Base-by-base conservation (phyloP, 2,329 filamentous ascomycete genomes). In the Fonsecaea nubica region DNA sequence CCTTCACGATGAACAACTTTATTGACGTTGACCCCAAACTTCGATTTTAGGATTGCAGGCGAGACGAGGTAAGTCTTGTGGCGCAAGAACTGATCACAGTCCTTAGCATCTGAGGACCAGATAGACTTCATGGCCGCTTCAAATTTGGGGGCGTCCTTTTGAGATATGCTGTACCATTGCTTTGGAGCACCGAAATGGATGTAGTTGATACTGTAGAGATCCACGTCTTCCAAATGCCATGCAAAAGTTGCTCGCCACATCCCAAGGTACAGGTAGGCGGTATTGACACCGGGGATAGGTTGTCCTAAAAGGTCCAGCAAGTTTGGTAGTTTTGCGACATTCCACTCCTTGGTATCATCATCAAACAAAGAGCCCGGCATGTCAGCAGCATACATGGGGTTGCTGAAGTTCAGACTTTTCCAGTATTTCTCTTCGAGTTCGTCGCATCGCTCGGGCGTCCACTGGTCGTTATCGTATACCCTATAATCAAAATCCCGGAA, bases 241-340 rank as follows among this genome's bases (percentile, higher is more conserved):
- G 95, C 95, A 77, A 99, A 99, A 0, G 95, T 98, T 12, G 95
- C 94, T 79, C 98, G 98, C 95, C 95, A 99, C 95, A 99, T 99
- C 52, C 95, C 95, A 66, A 99, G 85, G 76, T 99, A 99, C 1
- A 99, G 86, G 76, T 99, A 99, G 1, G 95, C 94, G 1, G 94
- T 99, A 75, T 99, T 99, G 75, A 99, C 96, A 72, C 95, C 95
- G 2, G 95, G 96, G 8, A 99, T 92, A 73, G 97, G 97, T 63
- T 93, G 94, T 6, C 95, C 95, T 1, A 99, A 84, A 3, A 97
- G 92, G 78, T 99, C 95, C 45, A 99, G 85, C 63, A 99, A 81
- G 73, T 98, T 99, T 12, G 92, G 92, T 35, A 99, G 85, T 76
- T 96, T 96, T 73, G 96, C 95, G 53, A 99, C 87, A 73, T 99